Evolutionary conservation across 331 rosid genomes (phyloP), one percentile per base, ranked within the genome.

Genomic region (Malus hybrid): DNA sequence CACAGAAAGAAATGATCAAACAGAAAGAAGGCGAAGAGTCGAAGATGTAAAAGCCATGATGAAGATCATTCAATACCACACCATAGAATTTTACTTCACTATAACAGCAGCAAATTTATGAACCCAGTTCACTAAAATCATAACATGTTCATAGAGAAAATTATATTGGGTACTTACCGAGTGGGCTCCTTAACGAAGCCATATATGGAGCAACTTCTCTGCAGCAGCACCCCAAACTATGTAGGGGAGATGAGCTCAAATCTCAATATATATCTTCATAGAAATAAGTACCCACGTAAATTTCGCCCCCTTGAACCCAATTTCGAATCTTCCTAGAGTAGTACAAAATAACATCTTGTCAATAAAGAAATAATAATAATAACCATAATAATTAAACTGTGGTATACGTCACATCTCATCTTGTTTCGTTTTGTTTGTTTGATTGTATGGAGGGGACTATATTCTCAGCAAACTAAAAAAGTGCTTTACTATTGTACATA

Each of bases 101-200:
- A 44, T 68, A 69, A 50, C 27, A 46, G 46, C 48, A 52, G n/a
- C 61, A 54, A 34, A 31, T 31, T 52, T 1, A 4, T 52, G 19
- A 48, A 14, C 46, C 1, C 27, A 29, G 28, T 61, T 57, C 66
- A 12, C n/a, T 59, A 59, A 20, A 59, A 59, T 9, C 7, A 59
- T 20, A 59, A 28, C 67, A 69, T 15, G 27, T 10, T 20, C 32
- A 69, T 12, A 13, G 24, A 60, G 12, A 12, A 6, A 32, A 46
- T 55, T 1, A 33, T 28, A 39, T 13, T 1, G 16, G 42, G 73
- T 13, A 61, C 75, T 16, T 29, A 77, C 81, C 71, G 33, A 50
- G 65, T 34, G 76, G 50, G 18, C 65, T 61, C 65, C 28, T 29
- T 34, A 61, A 14, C 24, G 56, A 77, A 70, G 65, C 65, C 80